Conservation (phyloP, 1,284 basidiomycete genomes). For the Ustilago trichophora region DNA sequence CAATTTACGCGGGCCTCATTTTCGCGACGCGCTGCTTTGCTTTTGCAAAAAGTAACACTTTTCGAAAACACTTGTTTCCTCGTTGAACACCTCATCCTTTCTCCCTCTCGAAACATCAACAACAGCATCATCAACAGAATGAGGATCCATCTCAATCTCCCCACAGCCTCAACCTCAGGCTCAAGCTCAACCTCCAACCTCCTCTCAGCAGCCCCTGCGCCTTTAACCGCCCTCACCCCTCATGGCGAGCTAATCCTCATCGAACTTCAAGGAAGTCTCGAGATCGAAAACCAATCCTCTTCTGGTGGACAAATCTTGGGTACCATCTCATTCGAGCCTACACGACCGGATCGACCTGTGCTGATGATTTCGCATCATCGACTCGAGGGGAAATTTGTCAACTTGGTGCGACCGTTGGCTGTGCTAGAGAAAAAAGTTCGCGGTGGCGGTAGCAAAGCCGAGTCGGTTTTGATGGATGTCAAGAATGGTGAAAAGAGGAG, state of each 20-base stretch:
- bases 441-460: neutral
- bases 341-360: slow-evolving; percentile 75
- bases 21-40: slow-evolving; percentile 24
- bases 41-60: slow-evolving; percentile 25
- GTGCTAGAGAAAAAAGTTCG: slow-evolving; percentile 54
- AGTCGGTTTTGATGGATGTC: slow-evolving; percentile 8
- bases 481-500: neutral
- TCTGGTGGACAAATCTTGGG: slow-evolving; percentile 50
- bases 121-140: slow-evolving; percentile 1
- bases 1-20: slow-evolving; percentile 35
- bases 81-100: neutral
- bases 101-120: no score
- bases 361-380: slow-evolving; percentile 85
- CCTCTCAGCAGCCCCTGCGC: slow-evolving; percentile 10
- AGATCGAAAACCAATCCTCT: slow-evolving; percentile 51
- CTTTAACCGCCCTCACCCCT: slow-evolving; percentile 43
- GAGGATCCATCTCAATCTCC: slow-evolving; percentile 41
- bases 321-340: slow-evolving; percentile 52
- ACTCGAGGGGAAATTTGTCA: slow-evolving; percentile 83
- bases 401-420: slow-evolving; percentile 68
- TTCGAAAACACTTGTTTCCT: neutral
- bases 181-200: neutral
- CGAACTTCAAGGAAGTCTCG: slow-evolving; percentile 63
- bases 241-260: slow-evolving; percentile 60
- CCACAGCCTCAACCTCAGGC: neutral